Evolutionary conservation across 2,329 filamentous ascomycete genomes (phyloP), one percentile per base, ranked within the genome.

Genomic region (Huntiella decipiens): DNA sequence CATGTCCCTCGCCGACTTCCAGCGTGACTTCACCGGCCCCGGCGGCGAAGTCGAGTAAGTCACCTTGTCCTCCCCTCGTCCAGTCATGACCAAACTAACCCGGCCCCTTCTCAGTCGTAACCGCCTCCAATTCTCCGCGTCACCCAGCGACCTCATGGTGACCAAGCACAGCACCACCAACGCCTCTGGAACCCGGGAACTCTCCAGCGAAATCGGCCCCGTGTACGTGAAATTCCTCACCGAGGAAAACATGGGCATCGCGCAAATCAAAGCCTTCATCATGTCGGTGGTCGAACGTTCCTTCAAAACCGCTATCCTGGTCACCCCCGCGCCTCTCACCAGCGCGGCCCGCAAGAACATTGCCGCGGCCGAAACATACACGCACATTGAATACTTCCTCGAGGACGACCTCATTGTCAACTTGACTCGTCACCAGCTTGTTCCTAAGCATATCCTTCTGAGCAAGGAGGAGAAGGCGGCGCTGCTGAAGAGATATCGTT

Each of bases 401-500:
- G 91, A 96, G 68, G 82, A 91, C 61, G 91, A 98, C 64, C 65
- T 98, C 55, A 71, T 96, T 50, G 87, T 98, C 63, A 98, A 98
- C 66, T 96, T 98, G 62, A 96, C 88, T 50, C 83, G 87, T 61
- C 91, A 98, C 66, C 88, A 96, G 64, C 73, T 98, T 47, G 91
- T 98, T 28, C 91, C 91, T 38, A 86, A 82, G 60, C 91, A 98
- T 60, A 79, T 96, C 34, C 66, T 96, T 50, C 74, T 98, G 47
- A 93, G 84, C 56, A 73, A 77, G 39, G 85, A 92, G 56, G 91
- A 98, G 69, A 95, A 95, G 73, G 66, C 66, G 40, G 80, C 82
- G 34, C 66, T 98, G 56, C 70, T 98, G 50, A 77, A 86, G 64
- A 72, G 91, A 52, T 98, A 98, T 65, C 77, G 91, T 42, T 66